Base-by-base conservation (phyloP, 2,329 filamentous ascomycete species). In the Colletotrichum chrysophilum region DNA sequence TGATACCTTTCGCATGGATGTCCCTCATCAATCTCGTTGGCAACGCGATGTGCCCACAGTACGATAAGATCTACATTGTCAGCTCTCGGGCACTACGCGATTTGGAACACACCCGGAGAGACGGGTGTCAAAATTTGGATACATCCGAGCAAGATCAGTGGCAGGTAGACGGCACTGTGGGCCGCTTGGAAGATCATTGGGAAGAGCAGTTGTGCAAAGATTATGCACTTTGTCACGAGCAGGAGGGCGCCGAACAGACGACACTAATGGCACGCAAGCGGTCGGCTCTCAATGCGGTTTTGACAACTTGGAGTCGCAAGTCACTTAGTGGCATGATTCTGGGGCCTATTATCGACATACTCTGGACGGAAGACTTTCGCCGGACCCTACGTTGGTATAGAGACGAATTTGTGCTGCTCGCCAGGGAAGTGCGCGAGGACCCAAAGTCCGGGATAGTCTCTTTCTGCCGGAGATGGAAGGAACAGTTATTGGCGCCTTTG, bases 61-160 rank as follows among this genome's bases (percentile, higher is more conserved):
- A 48, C 1, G 43, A 48, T 1, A 48, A 21, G 6, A 21, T 48
- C 0, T 48, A 48, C 0, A 0, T 48, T 1, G 43, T 21, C 43
- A 48, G 43, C n/a, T 48, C 43, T 0, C n/a, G n/a, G 1, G 43
- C 43, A 21, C n/a, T 48, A 2, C 43, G 43, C 10, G n/a, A 48
- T 13, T 2, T 48, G 2, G 1, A 21, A 8, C 9, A 2, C n/a
- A n/a, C n/a, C n/a, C n/a, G n/a, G n/a, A n/a, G n/a, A n/a, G n/a
- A n/a, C n/a, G n/a, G n/a, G n/a, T n/a, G n/a, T n/a, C n/a, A n/a
- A n/a, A n/a, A n/a, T n/a, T n/a, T 0, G 3, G 38, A n/a, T 5
- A n/a, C n/a, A n/a, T n/a, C n/a, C n/a, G n/a, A n/a, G n/a, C n/a
- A n/a, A n/a, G n/a, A n/a, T n/a, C n/a, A n/a, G n/a, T n/a, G n/a